Base-by-base conservation (phyloP, 768 basidiomycete genomes). In the Mycena alexandri region DNA sequence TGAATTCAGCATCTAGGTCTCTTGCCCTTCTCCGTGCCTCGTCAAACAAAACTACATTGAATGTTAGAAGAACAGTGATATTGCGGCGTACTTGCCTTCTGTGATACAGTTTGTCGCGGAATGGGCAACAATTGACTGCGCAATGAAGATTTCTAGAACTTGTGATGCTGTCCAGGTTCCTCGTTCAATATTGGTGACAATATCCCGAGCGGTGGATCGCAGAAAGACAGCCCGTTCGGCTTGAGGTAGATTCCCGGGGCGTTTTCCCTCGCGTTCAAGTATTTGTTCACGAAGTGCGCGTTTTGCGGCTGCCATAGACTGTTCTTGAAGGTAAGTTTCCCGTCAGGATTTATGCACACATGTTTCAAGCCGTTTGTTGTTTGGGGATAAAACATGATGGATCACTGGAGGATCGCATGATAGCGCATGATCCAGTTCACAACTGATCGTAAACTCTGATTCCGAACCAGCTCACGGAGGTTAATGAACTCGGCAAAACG, bases 31-130 rank as follows among this genome's bases (percentile, higher is more conserved):
- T 72, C 10, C 79, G 76, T 3, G 87, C 88, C 43, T 85, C 79
- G 7, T 75, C 76, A 69, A 89, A 89, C 51, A 89, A 70, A 2
- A 89, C 88, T 89, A 69, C 17, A 44, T 29, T 5, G n/a, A 25
- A 36, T 51, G n/a, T n/a, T n/a, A n/a, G n/a, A 21, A 16, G 21
- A 57, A 13, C 54, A 41, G 24, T 33, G 17, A 10, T 5, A 47
- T 36, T 44, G 4, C 41, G 21, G 12, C 9, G 0, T 13, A 44
- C 82, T 44, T 42, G 87, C 89, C 81, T 78, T 89, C 88, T 2
- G 89, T 89, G 44, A 89, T 53, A 61, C 86, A 87, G 61, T 89
- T 89, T 3, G 84, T 86, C 64, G 76, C 72, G 25, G 72, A 70
- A 41, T 89, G 89, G 10, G 85, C 86, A 14, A 60, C 25, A 75